These are phyloP conservation scores for Rhodotorula toruloides DNA, from an alignment of 768 basidiomycete genomes.

Conservation along the genomic window DNA sequence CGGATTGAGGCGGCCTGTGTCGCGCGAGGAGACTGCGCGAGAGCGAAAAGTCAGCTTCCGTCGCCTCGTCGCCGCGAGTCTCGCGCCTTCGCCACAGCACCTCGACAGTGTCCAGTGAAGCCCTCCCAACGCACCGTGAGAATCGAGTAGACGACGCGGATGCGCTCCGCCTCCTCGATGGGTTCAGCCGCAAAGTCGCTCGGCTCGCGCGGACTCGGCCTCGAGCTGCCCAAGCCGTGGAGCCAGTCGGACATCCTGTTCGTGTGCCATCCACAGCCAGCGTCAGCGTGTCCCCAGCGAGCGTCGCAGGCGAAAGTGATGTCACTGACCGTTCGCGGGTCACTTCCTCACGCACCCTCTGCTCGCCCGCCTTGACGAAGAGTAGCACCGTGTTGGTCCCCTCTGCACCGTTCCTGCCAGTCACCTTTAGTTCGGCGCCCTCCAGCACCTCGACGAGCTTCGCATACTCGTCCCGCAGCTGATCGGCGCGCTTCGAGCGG, in stretches of 20 bases:
- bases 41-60: neutral
- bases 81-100: neutral
- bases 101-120: neutral
- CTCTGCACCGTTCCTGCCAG: conserved; percentile 62
- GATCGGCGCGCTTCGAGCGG: conserved; percentile 55
- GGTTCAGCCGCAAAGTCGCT: conserved; percentile 49
- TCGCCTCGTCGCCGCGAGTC: neutral
- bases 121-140: conserved; percentile 50
- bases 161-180: conserved; percentile 66
- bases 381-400: conserved; percentile 69
- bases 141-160: conserved; percentile 69
- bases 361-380: conserved; percentile 65
- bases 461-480: conserved; percentile 65
- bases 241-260: conserved; percentile 65
- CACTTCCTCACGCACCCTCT: conserved; percentile 60
- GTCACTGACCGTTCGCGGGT: conserved; percentile 65
- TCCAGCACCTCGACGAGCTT: conserved; percentile 60
- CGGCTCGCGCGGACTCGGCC: conserved; percentile 52
- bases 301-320: neutral
- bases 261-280: neutral
- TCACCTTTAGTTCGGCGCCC: conserved; percentile 62
- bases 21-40: conserved; percentile 44
- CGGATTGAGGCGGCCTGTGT: conserved; percentile 59
- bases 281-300: neutral
- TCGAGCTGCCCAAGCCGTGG: conserved; percentile 54